Evolutionary conservation across 495 filamentous ascomycete genomes (phyloP), one percentile per base, ranked within the genome.

Genomic region (Viridothelium virens): DNA sequence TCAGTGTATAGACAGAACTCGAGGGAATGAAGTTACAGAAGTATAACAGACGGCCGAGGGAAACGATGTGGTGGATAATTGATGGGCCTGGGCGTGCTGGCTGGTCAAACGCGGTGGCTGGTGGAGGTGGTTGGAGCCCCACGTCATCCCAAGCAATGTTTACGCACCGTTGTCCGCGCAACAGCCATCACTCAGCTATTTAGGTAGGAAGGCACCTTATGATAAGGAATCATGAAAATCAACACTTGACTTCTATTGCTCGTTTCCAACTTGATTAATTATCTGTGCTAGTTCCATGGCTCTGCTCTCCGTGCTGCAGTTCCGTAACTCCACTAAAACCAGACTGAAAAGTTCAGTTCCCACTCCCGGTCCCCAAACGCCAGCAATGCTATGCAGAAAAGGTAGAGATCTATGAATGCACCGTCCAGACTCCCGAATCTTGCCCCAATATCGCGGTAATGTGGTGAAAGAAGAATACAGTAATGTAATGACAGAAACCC

Each of bases 61-160:
- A 59, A 59, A 59, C 6, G 41, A 6, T 59, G 5, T 18, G 7
- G 14, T 59, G 53, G 31, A 59, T 59, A 59, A 59, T 36, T 59
- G 25, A 36, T 34, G 53, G 53, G 53, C 53, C 6, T 59, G n/a
- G 5, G 53, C 25, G 25, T 25, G 25, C 25, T 25, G 25, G 25
- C 25, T 34, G 53, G 53, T 18, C 53, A 36, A 59, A 36, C 53
- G 53, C 31, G 53, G 53, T 59, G 53, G 53, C 53, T 59, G 53
- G 53, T 59, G 53, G 18, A 34, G 53, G 53, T 59, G 53, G 53
- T 59, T 59, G 53, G 53, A 34, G 31, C 53, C 41, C n/a, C 53
- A 36, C 53, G 53, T 59, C 53, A 59, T 59, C 25, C 25, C 25
- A 25, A 25, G 0, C 1, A 59, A n/a, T 59, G 53, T 59, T 59